Evolutionary conservation across 345 rosid genomes (phyloP).

Genomic region (Luvunga scandens): DNA sequence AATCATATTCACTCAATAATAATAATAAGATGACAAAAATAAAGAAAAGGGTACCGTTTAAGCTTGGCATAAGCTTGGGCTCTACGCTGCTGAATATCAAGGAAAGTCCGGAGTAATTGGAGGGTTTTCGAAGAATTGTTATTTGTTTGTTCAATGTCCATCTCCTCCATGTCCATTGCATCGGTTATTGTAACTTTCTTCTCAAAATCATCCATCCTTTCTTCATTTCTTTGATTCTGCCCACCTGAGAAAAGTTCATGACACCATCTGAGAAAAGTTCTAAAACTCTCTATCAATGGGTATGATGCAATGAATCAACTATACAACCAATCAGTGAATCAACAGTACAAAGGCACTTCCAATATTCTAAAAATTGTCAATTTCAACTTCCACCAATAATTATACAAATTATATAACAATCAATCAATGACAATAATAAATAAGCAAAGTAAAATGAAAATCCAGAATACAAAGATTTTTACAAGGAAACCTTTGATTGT

Average conservation of each 20-base stretch:
- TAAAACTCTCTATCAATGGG: too few relatives aligned
- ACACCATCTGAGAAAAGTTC: too few relatives aligned
- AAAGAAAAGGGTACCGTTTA: constrained; percentile 42
- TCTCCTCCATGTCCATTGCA: constrained; percentile 31
- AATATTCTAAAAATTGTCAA: too few relatives aligned
- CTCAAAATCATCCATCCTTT: constrained; percentile 63
- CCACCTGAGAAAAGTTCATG: neutral
- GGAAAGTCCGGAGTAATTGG: constrained; percentile 56
- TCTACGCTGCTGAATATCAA: constrained; percentile 75
- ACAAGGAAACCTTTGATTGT: too few relatives aligned
- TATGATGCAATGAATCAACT: too few relatives aligned
- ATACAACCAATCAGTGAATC: too few relatives aligned
- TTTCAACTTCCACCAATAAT: too few relatives aligned
- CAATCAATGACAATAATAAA: too few relatives aligned
- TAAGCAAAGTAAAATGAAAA: too few relatives aligned
- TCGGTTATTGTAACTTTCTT: constrained; percentile 59
- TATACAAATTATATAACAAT: too few relatives aligned
- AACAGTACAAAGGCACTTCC: too few relatives aligned
- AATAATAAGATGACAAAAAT: neutral
- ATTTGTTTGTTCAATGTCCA: neutral
- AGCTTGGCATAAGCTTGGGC: constrained; percentile 84
- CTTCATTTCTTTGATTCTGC: neutral
- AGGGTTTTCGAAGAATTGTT: constrained; percentile 33
- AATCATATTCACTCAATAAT: neutral
- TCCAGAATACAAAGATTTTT: too few relatives aligned